Evolutionary conservation across 495 filamentous ascomycete species (phyloP).

Genomic region (Penicillium psychrofluorescens): DNA sequence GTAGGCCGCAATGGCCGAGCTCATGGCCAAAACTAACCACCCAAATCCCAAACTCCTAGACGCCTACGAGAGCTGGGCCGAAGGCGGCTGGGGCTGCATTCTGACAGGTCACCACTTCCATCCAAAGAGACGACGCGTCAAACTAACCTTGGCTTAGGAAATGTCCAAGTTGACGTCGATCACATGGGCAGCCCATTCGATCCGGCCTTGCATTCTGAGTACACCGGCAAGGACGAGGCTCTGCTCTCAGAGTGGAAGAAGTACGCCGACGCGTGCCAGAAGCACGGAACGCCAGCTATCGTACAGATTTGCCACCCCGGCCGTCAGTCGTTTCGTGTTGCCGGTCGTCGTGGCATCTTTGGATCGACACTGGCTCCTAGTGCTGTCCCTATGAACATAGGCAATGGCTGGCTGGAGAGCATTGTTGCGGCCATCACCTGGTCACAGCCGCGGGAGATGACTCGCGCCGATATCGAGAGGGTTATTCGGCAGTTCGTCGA

Average conservation of each 20-base stretch:
- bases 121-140: not conserved
- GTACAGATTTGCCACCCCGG: conserved; percentile 55
- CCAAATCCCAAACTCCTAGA: conserved; percentile 26
- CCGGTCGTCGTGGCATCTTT: conserved; percentile 39
- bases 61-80: conserved; percentile 41
- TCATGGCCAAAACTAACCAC: conserved; percentile 24
- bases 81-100: conserved; percentile 44
- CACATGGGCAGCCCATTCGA: conserved; percentile 40
- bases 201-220: conserved; percentile 29
- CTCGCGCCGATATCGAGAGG: conserved; percentile 37
- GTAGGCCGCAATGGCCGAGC: conserved; percentile 45
- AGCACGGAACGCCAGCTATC: conserved; percentile 40
- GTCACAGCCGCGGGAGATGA: conserved; percentile 41
- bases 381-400: conserved; percentile 33
- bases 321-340: conserved; percentile 41
- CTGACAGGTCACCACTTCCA: conserved; percentile 25
- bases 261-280: conserved; percentile 40
- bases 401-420: conserved; percentile 25
- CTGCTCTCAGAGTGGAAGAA: conserved; percentile 34
- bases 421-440: conserved; percentile 29
- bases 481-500: conserved; percentile 41
- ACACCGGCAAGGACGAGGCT: conserved; percentile 18
- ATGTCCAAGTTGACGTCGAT: conserved; percentile 49
- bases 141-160: conserved; percentile 20
- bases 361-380: conserved; percentile 40